phyloP scores from a whole-genome alignment of 345 rosid genomes.

The Syzygium jambos region DNA sequence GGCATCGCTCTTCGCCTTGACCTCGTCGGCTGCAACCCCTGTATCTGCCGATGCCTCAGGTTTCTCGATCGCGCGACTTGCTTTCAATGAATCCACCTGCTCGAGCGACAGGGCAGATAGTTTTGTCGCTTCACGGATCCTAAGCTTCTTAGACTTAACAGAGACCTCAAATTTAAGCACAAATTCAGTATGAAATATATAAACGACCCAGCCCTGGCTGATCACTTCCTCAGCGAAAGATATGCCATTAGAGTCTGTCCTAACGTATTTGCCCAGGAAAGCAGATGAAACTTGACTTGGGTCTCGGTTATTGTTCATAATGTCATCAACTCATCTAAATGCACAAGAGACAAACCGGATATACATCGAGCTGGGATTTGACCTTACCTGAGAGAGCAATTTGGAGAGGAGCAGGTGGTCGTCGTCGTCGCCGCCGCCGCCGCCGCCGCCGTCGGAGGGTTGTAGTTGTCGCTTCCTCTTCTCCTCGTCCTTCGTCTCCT shows the following conservation, averaged over 20 bases:
- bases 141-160: neutral
- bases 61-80: neutral
- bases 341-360: neutral
- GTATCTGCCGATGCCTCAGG: neutral
- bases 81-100: constrained; percentile 46
- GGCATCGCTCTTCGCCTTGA: neutral
- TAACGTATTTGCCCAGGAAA: neutral
- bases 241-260: neutral
- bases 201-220: neutral
- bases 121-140: neutral
- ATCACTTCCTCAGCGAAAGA: neutral
- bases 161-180: neutral
- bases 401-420: constrained; percentile 45
- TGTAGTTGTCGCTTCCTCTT: neutral
- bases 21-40: neutral
- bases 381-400: constrained; percentile 53
- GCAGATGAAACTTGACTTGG: neutral
- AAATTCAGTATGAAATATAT: neutral
- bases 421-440: constrained; percentile 20
- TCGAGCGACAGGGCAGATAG: neutral
- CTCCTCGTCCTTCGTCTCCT: constrained; percentile 12
- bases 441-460: constrained; percentile 3
- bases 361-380: neutral
- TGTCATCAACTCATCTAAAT: neutral
- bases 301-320: neutral